These are phyloP conservation scores for Carex kokanica DNA, from an alignment of 176 grass and related monocot species.

Conservation along the genomic window DNA sequence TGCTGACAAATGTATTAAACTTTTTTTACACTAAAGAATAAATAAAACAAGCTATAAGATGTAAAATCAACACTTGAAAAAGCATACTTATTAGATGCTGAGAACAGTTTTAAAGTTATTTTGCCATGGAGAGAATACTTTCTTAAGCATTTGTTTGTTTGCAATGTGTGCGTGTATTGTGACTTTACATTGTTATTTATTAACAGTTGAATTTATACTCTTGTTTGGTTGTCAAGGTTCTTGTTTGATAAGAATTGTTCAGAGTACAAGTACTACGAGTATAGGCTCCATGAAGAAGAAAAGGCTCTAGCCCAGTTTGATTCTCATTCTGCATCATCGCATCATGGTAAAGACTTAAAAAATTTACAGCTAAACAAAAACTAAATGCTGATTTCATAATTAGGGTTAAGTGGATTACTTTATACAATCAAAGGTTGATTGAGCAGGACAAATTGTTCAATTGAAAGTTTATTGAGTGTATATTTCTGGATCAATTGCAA, in stretches of 20 bases:
- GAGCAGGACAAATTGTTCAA: background rate
- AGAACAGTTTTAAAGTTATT: background rate
- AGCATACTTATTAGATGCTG: background rate
- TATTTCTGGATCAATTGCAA: background rate
- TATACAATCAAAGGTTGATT: background rate
- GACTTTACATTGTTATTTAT: background rate
- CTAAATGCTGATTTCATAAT: background rate
- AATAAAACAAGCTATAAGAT: background rate
- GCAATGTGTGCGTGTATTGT: background rate
- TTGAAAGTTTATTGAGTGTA: background rate
- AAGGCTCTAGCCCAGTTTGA: slow-evolving; percentile 54
- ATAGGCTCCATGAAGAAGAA: slow-evolving; percentile 72
- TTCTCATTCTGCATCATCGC: slow-evolving; percentile 30
- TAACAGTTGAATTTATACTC: background rate
- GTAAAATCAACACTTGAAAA: background rate
- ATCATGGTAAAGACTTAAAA: slow-evolving; percentile 18
- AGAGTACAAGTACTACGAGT: slow-evolving; percentile 92
- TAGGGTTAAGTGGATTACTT: background rate
- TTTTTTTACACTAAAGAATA: background rate
- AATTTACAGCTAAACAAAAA: slow-evolving; percentile 4
- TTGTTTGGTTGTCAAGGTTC: slow-evolving; percentile 61
- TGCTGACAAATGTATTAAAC: background rate
- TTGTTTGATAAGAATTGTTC: slow-evolving; percentile 82
- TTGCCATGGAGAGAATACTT: background rate
- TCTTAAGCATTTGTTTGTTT: background rate